These are phyloP conservation scores for Dissophora ornata DNA, from an alignment of 192 early-diverging fungal species.

Conservation along the genomic window DNA sequence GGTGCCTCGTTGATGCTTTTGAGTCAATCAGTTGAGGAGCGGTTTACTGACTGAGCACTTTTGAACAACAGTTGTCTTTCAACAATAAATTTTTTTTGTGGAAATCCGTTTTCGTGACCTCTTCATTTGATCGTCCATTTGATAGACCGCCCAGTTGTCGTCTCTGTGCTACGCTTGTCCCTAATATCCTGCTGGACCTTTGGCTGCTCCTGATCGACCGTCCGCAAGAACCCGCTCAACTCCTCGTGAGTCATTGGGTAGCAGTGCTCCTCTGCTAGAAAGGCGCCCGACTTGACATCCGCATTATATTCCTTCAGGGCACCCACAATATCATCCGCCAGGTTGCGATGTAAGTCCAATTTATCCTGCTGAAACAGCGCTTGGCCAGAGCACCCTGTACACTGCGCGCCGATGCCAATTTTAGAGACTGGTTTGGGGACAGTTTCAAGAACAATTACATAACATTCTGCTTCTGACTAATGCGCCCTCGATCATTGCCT, in stretches of 20 bases:
- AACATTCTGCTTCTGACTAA: constrained; percentile 92
- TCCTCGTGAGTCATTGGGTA: constrained; percentile 80
- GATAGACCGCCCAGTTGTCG: neutral
- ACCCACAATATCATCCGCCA: constrained; percentile 75
- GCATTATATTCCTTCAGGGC: constrained; percentile 78
- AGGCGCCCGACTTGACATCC: constrained; percentile 80
- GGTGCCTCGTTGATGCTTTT: no score
- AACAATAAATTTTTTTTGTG: no score
- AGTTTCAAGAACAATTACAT: constrained; percentile 90
- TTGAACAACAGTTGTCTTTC: no score
- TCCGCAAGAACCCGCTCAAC: constrained; percentile 56
- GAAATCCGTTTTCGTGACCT: no score
- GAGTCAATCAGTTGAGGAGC: no score
- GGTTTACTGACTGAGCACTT: no score
- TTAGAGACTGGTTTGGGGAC: constrained; percentile 86
- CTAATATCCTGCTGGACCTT: neutral
- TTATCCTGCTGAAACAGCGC: constrained; percentile 93
- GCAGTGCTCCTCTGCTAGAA: constrained; percentile 86
- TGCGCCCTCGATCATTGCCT: constrained; percentile 84
- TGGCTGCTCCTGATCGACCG: constrained; percentile 21
- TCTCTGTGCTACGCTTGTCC: no score
- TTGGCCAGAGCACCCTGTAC: constrained; percentile 88
- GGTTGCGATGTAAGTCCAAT: constrained; percentile 87
- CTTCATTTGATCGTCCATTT: no score
- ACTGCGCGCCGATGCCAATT: constrained; percentile 99